Evolutionary conservation across 306 rosid species (phyloP).

Genomic region (Trifolium dubium): DNA sequence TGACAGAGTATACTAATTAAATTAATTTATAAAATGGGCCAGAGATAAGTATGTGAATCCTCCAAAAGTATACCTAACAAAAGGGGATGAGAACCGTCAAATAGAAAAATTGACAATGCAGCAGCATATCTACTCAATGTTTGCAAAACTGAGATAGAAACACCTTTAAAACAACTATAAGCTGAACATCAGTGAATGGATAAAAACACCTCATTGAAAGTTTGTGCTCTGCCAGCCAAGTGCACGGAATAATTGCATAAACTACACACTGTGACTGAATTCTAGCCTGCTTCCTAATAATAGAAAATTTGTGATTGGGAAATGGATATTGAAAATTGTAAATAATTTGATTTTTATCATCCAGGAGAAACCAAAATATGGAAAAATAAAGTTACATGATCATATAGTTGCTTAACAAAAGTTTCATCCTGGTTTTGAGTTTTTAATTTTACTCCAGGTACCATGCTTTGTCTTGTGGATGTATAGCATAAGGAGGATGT

Average conservation of each 20-base stretch:
- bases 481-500: slow-evolving; percentile 83
- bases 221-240: slow-evolving; percentile 7
- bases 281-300: slow-evolving; percentile 13
- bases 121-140: slow-evolving; percentile 5
- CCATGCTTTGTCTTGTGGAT: slow-evolving; percentile 94
- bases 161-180: slow-evolving; percentile 6
- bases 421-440: slow-evolving; percentile 27
- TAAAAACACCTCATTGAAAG: slow-evolving; percentile 9
- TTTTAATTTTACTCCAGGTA: slow-evolving; percentile 58
- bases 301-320: not conserved
- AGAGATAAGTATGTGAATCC: slow-evolving; percentile 5
- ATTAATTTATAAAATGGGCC: not conserved
- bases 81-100: not conserved
- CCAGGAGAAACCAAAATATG: slow-evolving; percentile 21
- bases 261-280: slow-evolving; percentile 8
- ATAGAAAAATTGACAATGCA: slow-evolving; percentile 19
- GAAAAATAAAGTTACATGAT: slow-evolving; percentile 17
- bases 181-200: not conserved
- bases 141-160: slow-evolving; percentile 35
- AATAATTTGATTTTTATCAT: slow-evolving; percentile 26
- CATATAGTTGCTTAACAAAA: slow-evolving; percentile 12
- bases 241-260: slow-evolving; percentile 31
- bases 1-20: too few relatives aligned
- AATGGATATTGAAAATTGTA: not conserved
- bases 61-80: slow-evolving; percentile 15